A percentile compares a stretch with the other conserved stretches of the same genome.
phyloP scores from a whole-genome alignment of 2,329 filamentous ascomycete genomes.

The Aspergillus awamori region DNA sequence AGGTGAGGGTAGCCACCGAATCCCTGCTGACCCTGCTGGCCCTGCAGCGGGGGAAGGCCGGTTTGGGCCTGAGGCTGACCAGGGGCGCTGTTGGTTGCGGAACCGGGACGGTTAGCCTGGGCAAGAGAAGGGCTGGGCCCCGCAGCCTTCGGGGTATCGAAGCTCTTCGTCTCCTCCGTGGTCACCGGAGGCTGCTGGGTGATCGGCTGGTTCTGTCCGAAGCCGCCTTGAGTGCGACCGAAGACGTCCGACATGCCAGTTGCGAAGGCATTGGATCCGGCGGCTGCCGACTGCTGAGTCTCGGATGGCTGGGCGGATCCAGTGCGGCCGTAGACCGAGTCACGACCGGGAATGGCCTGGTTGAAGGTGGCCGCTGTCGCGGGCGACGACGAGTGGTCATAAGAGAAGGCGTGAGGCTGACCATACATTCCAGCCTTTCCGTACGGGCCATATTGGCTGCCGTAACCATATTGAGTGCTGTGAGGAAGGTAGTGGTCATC shows the following conservation, averaged over 20 bases:
- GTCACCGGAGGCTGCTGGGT: conserved; percentile 52
- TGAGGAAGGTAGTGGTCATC: conserved; percentile 53
- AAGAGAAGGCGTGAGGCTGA: conserved; percentile 65
- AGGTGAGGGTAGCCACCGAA: conserved; percentile 61
- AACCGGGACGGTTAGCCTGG: conserved; percentile 65
- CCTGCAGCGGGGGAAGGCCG: conserved; percentile 58
- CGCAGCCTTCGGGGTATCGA: conserved; percentile 58
- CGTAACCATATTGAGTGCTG: conserved; percentile 58
- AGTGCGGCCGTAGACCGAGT: conserved; percentile 63
- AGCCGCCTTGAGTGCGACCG: conserved; percentile 60
- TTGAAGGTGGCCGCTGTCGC: conserved; percentile 57
- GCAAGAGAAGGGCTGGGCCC: conserved; percentile 64
- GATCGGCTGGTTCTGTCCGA: conserved; percentile 58
- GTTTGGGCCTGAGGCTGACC: conserved; percentile 55
- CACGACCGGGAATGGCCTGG: conserved; percentile 50
- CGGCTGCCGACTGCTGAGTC: conserved; percentile 54
- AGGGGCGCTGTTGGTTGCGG: conserved; percentile 61
- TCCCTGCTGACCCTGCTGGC: conserved; percentile 56
- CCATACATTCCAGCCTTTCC: conserved; percentile 65
- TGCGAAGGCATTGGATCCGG: conserved; percentile 54
- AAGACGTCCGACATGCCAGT: conserved; percentile 61
- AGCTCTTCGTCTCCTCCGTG: conserved; percentile 61
- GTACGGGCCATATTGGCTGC: conserved; percentile 55
- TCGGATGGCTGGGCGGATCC: conserved; percentile 61
- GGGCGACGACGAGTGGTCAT: conserved; percentile 67